Conservation (phyloP, 306 rosid species). For the Rosa lucieae region DNA sequence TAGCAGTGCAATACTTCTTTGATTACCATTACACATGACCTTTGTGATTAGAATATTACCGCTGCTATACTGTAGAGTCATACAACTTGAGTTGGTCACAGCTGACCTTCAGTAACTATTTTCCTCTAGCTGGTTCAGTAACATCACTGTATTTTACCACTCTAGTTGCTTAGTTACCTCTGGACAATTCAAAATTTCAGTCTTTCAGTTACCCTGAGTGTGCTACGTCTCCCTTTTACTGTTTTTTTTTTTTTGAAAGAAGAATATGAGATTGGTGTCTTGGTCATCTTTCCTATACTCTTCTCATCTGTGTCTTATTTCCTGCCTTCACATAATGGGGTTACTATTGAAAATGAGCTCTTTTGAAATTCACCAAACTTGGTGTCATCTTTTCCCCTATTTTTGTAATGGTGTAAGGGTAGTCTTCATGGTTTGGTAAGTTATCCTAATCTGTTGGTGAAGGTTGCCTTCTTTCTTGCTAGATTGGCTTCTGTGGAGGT, state of each 20-base stretch:
- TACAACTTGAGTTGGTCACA: not conserved
- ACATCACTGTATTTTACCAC: too few relatives aligned
- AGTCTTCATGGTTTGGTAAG: slow-evolving; percentile 32
- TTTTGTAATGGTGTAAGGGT: slow-evolving; percentile 18
- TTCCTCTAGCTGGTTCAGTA: not conserved
- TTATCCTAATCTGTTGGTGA: slow-evolving; percentile 39
- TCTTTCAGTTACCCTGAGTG: not conserved
- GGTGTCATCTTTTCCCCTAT: not conserved
- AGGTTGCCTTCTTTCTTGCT: slow-evolving; percentile 63
- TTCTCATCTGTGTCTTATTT: not conserved
- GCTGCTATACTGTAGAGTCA: not conserved
- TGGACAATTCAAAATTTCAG: not conserved
- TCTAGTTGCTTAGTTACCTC: not conserved
- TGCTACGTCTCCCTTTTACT: not conserved
- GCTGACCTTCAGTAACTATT: not conserved
- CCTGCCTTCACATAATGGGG: not conserved
- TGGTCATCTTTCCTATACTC: not conserved
- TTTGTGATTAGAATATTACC: not conserved
- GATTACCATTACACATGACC: not conserved
- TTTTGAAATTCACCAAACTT: not conserved
- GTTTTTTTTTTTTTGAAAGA: not conserved
- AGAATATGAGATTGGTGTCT: not conserved
- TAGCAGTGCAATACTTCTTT: not conserved
- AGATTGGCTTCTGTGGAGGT: slow-evolving; percentile 54
- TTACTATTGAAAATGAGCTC: not conserved